Base-by-base conservation (phyloP, 2,329 filamentous ascomycete genomes). In the Ophiostoma tasmaniense region DNA sequence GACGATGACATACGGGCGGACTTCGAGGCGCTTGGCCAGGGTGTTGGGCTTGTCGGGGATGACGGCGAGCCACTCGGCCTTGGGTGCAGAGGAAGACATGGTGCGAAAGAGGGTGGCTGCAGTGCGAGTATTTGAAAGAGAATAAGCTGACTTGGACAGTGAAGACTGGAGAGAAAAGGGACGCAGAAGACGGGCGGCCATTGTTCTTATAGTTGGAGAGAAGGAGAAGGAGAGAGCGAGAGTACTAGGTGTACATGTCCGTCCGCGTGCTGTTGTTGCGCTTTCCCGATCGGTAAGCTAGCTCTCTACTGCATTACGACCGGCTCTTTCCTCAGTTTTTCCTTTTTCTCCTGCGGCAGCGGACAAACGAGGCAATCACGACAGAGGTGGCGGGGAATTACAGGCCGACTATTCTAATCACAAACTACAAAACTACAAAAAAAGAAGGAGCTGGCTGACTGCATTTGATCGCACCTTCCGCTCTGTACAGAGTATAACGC, bases 11-110 rank as follows among this genome's bases (percentile, higher is more conserved):
- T 76, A 89, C 86, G 81, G 77, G 71, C 87, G 81, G 64, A 87
- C 82, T 73, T 87, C 84, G 33, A 90, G 78, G 68, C 89, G 82
- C 81, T 89, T 89, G 72, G 82, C 82, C 70, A 83, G 78, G 25
- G 78, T 81, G 55, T 84, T 87, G 1, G 87, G 83, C 77, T 87
- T 85, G 77, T 92, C 89, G 14, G 88, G 89, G 50, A 91, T 76
- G 70, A 92, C 81, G 73, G 89, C 87, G 50, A 92, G 83, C 81
- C 88, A 92, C 77, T 91, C 87, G 75, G 83, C 84, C 65, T 76
- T 74, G 64, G 76, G 11, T 17, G 74, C 67, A 65, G 64, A 62
- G 28, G 74, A 72, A n/a, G 76, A 73, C 76, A 77, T 77, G 67
- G 71, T 75, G 73, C 74, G 73, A 14, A 65, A 30, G 61, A 35